A percentile compares a stretch with the other conserved stretches of the same genome.
phyloP scores from a whole-genome alignment of 495 filamentous ascomycete genomes.

The Xylaria grammica region DNA sequence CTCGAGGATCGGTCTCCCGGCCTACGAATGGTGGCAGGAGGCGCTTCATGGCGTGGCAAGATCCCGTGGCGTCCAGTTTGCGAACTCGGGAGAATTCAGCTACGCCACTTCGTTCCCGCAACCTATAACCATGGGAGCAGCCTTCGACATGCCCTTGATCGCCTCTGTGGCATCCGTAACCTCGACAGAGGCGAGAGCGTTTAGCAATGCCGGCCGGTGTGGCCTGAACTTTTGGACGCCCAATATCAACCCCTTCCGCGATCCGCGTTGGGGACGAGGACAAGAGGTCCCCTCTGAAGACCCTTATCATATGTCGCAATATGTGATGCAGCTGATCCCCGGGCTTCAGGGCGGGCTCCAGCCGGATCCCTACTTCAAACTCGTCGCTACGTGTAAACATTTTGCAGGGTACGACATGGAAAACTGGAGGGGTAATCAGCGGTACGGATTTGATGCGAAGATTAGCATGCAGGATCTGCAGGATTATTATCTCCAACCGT shows the following conservation, averaged over 20 bases:
- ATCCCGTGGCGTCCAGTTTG: conserved; percentile 40
- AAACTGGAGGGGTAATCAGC: conserved; percentile 56
- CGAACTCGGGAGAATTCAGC: conserved; percentile 41
- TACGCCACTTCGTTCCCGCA: conserved; percentile 68
- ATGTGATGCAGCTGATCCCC: conserved; percentile 63
- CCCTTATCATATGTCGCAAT: conserved; percentile 58
- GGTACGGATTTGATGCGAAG: conserved; percentile 61
- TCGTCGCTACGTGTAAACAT: conserved; percentile 68
- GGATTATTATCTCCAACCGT: conserved; percentile 60
- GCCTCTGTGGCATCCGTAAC: conserved; percentile 60
- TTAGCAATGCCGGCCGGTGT: conserved; percentile 61
- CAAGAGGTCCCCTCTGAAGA: conserved; percentile 70
- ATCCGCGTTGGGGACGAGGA: conserved; percentile 66
- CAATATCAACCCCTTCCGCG: conserved; percentile 68
- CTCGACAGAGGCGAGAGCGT: conserved; percentile 65
- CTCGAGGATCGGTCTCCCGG: conserved; percentile 54
- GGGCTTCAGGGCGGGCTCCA: conserved; percentile 62
- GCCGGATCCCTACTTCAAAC: conserved; percentile 44
- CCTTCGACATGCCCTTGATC: conserved; percentile 66
- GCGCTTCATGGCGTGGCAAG: conserved; percentile 52
- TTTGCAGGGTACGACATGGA: conserved; percentile 69
- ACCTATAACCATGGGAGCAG: conserved; percentile 64
- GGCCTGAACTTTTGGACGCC: conserved; percentile 67
- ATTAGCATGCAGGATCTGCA: conserved; percentile 61
- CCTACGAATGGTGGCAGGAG: conserved; percentile 60